Base-by-base conservation (phyloP, 352 stramenopile genomes). In the Pythium phragmitis region DNA sequence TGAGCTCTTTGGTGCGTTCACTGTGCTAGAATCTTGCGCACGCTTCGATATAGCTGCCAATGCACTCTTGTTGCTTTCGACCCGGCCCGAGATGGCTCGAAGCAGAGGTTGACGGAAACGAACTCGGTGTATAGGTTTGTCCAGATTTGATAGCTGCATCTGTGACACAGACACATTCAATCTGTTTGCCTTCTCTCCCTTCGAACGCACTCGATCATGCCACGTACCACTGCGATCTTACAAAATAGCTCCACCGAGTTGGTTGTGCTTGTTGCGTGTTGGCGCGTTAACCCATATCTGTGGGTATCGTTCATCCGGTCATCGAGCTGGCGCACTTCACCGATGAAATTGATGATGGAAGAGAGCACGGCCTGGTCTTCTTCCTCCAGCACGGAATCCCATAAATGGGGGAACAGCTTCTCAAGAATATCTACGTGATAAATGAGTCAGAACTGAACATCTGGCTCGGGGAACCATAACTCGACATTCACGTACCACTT, bases 81-180 rank as follows among this genome's bases (percentile, higher is more conserved):
- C 43, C 19, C 72, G 66, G 12, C 39, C 43, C 0, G 69, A 67
- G 7, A 85, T 69, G 4, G 58, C 57, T 21, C 65, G 69, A 23
- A 80, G 67, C 17, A 85, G 55, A 5, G 74, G 66, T 39, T 82
- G 72, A 11, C 76, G 74, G 49, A 80, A 93, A 14, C 84, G 75
- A 63, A 60, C 79, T 11, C 79, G 77, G 55, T 85, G 75, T 26
- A 89, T 82, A 37, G 75, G 49, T 57, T 86, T 89, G 26, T 89
- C 79, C 43, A 89, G 62, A 48, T 82, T 91, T 17, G 76, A 61
- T 65, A 76, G 48, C 58, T 82, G 69, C 28, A 74, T 3, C 74
- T 78, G 47, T 7, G 36, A 51, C 42, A 34, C 6, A 50, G 16
- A 30, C 45, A 50, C 7, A 16, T 7, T 46, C 13, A 46, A 4